Conservation (phyloP, 306 rosid species). For the Corylus heterophylla region DNA sequence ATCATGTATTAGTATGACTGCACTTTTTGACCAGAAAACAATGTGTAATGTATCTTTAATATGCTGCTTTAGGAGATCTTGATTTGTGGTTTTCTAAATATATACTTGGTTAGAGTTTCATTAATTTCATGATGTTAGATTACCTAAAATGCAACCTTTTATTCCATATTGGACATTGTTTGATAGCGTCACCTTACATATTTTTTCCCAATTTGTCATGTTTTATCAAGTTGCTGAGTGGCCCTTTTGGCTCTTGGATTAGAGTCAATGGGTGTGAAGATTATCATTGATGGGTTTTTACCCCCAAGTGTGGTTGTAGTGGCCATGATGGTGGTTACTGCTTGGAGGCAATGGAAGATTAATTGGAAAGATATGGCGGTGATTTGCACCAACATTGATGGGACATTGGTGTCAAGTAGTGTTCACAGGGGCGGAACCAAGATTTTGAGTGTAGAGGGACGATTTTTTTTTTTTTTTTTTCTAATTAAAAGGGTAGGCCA, state of each 20-base stretch:
- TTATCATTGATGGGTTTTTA: constrained; percentile 3
- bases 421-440: too few species aligned
- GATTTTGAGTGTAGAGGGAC: too few species aligned
- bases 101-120: too few species aligned
- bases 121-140: too few species aligned
- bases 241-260: neutral
- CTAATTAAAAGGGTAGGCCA: too few species aligned
- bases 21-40: too few species aligned
- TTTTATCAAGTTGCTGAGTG: neutral
- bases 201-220: neutral
- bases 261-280: constrained; percentile 6
- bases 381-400: neutral
- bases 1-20: too few species aligned
- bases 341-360: constrained; percentile 13
- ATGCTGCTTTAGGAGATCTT: too few species aligned
- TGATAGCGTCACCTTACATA: neutral
- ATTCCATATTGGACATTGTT: neutral
- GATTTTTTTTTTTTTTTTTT: too few species aligned
- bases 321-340: neutral
- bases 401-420: constrained; percentile 15
- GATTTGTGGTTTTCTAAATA: too few species aligned
- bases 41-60: too few species aligned
- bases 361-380: constrained; percentile 8
- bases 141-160: neutral
- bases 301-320: neutral